These are phyloP conservation scores for Scedosporium boydii DNA, from an alignment of 2,329 filamentous ascomycete species.

Conservation along the genomic window DNA sequence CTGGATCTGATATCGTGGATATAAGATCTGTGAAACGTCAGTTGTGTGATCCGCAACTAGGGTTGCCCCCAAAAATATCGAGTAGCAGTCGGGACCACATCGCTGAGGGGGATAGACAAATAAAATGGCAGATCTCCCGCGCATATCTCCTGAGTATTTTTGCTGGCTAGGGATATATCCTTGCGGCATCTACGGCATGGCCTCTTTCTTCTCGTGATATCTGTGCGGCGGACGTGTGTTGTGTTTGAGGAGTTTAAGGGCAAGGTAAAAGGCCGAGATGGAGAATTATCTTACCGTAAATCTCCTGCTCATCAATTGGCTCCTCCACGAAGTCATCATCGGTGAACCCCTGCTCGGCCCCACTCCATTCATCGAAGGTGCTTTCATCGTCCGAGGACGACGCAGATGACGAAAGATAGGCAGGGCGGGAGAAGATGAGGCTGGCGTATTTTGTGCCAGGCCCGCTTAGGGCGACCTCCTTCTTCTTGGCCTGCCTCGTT, in stretches of 20 bases:
- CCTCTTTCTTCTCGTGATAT: not conserved
- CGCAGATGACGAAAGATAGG: constrained; percentile 28
- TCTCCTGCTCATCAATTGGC: constrained; percentile 92
- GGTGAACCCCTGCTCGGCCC: constrained; percentile 13
- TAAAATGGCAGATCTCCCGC: not conserved
- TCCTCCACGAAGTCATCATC: constrained; percentile 58
- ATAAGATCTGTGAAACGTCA: constrained; percentile 63
- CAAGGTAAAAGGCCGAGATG: not conserved
- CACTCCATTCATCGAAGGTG: constrained; percentile 14
- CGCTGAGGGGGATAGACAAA: not conserved
- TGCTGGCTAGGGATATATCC: not conserved
- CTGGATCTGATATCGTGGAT: constrained; percentile 87
- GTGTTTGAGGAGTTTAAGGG: constrained; percentile 10
- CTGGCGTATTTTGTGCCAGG: constrained; percentile 37
- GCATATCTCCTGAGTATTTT: not conserved
- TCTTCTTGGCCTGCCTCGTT: constrained; percentile 49
- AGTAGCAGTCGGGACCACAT: not conserved
- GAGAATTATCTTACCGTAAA: constrained; percentile 58
- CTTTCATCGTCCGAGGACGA: constrained; percentile 23
- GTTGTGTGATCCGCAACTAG: constrained; percentile 15
- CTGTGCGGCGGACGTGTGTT: not conserved
- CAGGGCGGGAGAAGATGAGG: constrained; percentile 35
- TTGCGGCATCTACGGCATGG: not conserved
- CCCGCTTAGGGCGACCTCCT: constrained; percentile 34
- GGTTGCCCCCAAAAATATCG: not conserved